Percentiles rank a stretch among this genome's conserved stretches.
Evolutionary conservation across 768 basidiomycete genomes (phyloP).

Genomic region (Lepiota subincarnata): DNA sequence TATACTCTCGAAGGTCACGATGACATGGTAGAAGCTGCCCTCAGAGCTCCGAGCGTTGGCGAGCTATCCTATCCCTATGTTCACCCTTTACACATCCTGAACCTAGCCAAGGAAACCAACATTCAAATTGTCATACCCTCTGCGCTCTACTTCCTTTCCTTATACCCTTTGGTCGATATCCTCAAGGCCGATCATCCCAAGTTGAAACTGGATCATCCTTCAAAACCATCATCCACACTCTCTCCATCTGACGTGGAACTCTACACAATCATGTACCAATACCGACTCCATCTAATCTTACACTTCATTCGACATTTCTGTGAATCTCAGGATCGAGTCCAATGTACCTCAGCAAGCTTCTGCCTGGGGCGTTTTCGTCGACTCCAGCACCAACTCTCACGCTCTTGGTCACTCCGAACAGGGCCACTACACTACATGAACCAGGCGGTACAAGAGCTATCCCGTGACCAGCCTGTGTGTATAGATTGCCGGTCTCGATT

Average conservation of each 20-base stretch:
- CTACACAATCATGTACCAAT: conserved; percentile 57
- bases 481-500: conserved; percentile 39
- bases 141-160: conserved; percentile 53
- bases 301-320: conserved; percentile 45
- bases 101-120: conserved; percentile 49
- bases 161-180: conserved; percentile 48
- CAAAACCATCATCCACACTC: conserved; percentile 43
- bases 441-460: conserved; percentile 37
- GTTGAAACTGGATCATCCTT: conserved; percentile 42
- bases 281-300: conserved; percentile 43
- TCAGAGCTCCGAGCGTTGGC: conserved; percentile 35
- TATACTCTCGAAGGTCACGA: conserved; percentile 54
- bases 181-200: conserved; percentile 51
- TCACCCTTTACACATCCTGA: conserved; percentile 55
- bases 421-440: conserved; percentile 52
- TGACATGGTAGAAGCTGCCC: conserved; percentile 47
- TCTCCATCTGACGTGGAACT: conserved; percentile 37
- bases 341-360: neutral
- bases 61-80: conserved; percentile 53
- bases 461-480: conserved; percentile 40
- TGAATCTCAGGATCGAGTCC: neutral
- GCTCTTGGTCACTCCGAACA: conserved; percentile 47
- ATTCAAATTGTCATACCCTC: conserved; percentile 44
- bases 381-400: conserved; percentile 24
- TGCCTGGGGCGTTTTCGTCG: conserved; percentile 19